Evolutionary conservation across 306 rosid species (phyloP).

Genomic region (Macrotyloma uniflorum): DNA sequence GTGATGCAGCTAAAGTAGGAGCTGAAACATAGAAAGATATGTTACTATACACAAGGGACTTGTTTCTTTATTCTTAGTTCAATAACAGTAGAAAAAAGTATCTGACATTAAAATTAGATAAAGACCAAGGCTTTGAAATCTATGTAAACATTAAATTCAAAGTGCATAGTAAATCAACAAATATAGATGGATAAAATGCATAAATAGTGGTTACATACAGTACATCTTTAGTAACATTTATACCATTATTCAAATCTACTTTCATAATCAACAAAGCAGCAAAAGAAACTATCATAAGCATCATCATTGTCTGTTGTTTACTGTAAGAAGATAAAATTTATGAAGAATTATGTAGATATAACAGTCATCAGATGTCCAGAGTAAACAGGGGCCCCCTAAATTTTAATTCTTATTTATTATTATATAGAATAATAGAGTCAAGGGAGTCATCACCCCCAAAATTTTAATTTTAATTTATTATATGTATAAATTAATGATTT

Average conservation of each 20-base stretch:
- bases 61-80: not conserved
- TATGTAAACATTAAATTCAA: not conserved
- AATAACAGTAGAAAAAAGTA: not conserved
- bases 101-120: not conserved
- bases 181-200: slow-evolving; percentile 1
- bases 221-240: slow-evolving; percentile 6
- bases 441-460: too few species aligned
- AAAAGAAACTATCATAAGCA: not conserved
- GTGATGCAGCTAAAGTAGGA: slow-evolving; percentile 64
- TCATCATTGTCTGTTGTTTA: not conserved
- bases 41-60: slow-evolving; percentile 33
- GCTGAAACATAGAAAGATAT: slow-evolving; percentile 52
- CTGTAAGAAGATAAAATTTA: slow-evolving; percentile 26
- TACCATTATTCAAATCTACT: slow-evolving; percentile 13
- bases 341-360: not conserved
- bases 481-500: too few species aligned
- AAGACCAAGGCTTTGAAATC: not conserved
- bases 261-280: not conserved
- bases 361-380: not conserved
- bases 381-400: too few species aligned
- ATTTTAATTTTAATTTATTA: too few species aligned
- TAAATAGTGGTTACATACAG: not conserved
- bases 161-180: not conserved
- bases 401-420: too few species aligned
- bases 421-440: too few species aligned